Evolutionary conservation across 108 stramenopile species (phyloP).

Genomic region (Phaeodactylum tricornutum): DNA sequence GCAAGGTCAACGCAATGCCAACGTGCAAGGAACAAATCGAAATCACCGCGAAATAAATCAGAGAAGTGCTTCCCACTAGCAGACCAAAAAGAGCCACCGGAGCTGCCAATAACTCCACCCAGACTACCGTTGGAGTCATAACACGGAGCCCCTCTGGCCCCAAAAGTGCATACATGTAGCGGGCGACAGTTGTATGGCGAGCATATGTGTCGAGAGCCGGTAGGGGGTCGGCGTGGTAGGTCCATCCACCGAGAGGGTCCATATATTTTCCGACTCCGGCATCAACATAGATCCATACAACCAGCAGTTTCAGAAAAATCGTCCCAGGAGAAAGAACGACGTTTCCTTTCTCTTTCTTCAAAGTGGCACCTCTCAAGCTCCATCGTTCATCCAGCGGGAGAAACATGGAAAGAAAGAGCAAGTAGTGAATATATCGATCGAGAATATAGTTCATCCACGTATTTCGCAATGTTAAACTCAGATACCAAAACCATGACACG

Average conservation of each 20-base stretch:
- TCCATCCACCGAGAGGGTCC: constrained; percentile 67
- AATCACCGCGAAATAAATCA: constrained; percentile 25
- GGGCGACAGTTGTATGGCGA: constrained; percentile 58
- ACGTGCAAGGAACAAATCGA: constrained; percentile 60
- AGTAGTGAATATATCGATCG: constrained; percentile 79
- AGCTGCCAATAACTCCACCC: constrained; percentile 51
- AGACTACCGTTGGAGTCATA: constrained; percentile 75
- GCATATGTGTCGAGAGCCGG: constrained; percentile 81
- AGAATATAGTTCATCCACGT: constrained; percentile 83
- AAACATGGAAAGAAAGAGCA: constrained; percentile 71
- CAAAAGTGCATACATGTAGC: constrained; percentile 64
- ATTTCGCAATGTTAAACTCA: constrained; percentile 66
- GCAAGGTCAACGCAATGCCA: constrained; percentile 65
- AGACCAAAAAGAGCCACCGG: constrained; percentile 49
- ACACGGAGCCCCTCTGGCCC: constrained; percentile 59
- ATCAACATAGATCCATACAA: constrained; percentile 79
- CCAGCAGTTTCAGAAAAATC: constrained; percentile 40
- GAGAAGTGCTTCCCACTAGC: constrained; percentile 29
- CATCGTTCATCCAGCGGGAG: constrained; percentile 43
- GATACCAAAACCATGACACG: constrained; percentile 66
- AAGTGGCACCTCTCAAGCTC: constrained; percentile 28
- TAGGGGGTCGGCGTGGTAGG: constrained; percentile 50
- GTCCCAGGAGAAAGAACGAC: constrained; percentile 24
- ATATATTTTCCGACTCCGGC: constrained; percentile 74
- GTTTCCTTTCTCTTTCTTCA: constrained; percentile 1